A percentile compares a stretch with the other conserved stretches of the same genome.
Conservation (phyloP, 2,329 filamentous ascomycete genomes). For the Achaetomium macrosporum region DNA sequence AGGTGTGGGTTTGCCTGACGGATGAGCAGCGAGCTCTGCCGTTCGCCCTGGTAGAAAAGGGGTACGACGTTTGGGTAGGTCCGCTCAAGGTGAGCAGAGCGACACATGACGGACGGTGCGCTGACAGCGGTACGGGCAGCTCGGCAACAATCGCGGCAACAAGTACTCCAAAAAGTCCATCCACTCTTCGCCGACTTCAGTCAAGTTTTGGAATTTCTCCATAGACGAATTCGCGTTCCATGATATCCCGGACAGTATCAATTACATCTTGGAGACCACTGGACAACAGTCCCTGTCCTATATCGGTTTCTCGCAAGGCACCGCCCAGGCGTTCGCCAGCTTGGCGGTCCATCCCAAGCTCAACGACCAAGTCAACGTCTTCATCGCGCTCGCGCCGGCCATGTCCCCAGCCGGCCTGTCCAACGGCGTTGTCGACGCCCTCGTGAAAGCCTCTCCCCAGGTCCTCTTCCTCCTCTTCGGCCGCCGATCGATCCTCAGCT, state of each 20-base stretch:
- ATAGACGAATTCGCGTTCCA: constrained; percentile 98
- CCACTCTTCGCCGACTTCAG: constrained; percentile 64
- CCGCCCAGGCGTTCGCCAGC: constrained; percentile 91
- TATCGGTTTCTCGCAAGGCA: constrained; percentile 95
- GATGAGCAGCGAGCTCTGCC: constrained; percentile 80
- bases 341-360: constrained; percentile 86
- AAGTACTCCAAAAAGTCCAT: constrained; percentile 98
- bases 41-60: constrained; percentile 80
- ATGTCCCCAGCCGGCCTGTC: constrained; percentile 92
- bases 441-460: constrained; percentile 89
- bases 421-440: constrained; percentile 84
- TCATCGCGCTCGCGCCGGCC: constrained; percentile 90
- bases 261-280: constrained; percentile 82
- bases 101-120: neutral
- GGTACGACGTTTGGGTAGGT: constrained; percentile 90
- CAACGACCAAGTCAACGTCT: constrained; percentile 90
- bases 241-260: constrained; percentile 92
- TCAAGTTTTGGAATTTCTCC: constrained; percentile 92
- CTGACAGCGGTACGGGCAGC: constrained; percentile 38
- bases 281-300: constrained; percentile 82
- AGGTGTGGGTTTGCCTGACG: constrained; percentile 94
- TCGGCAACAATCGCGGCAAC: constrained; percentile 97
- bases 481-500: constrained; percentile 81
- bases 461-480: constrained; percentile 92
- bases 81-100: neutral